Percentiles rank a stretch among this genome's conserved stretches.
Conservation (phyloP, 306 rosid species). For the Prosopis cineraria region DNA sequence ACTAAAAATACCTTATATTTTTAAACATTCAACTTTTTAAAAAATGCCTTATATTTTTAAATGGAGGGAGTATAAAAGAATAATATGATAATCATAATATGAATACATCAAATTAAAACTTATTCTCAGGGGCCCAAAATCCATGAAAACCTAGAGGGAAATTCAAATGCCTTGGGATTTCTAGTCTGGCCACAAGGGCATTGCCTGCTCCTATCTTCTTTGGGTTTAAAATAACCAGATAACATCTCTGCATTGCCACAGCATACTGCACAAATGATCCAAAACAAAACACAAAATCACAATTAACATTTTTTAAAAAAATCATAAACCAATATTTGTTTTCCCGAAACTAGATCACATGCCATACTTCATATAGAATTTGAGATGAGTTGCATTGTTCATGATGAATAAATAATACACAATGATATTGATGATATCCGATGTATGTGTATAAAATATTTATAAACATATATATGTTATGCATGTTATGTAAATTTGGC, state of each 20-base stretch:
- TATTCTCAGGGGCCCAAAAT: slow-evolving; percentile 62
- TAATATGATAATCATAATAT: neutral
- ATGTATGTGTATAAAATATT: too few species aligned
- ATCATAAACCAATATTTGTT: neutral
- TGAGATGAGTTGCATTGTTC: too few species aligned
- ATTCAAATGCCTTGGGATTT: slow-evolving; percentile 76
- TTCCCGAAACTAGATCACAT: too few species aligned
- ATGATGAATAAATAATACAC: too few species aligned
- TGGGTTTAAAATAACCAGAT: slow-evolving; percentile 64
- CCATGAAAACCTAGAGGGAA: slow-evolving; percentile 92
- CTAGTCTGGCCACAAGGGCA: slow-evolving; percentile 75
- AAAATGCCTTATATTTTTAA: too few species aligned
- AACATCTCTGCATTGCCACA: slow-evolving; percentile 76
- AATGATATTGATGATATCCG: too few species aligned
- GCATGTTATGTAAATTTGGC: too few species aligned
- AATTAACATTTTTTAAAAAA: neutral
- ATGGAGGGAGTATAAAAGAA: too few species aligned
- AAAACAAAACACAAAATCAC: neutral
- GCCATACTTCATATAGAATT: too few species aligned
- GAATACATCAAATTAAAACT: neutral
- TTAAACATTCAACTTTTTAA: too few species aligned
- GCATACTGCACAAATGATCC: slow-evolving; percentile 66
- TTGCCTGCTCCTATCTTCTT: slow-evolving; percentile 61
- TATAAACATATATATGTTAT: too few species aligned
- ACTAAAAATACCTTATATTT: too few species aligned